Base-by-base conservation (phyloP, 2,329 filamentous ascomycete species). In the Talaromyces sp. region DNA sequence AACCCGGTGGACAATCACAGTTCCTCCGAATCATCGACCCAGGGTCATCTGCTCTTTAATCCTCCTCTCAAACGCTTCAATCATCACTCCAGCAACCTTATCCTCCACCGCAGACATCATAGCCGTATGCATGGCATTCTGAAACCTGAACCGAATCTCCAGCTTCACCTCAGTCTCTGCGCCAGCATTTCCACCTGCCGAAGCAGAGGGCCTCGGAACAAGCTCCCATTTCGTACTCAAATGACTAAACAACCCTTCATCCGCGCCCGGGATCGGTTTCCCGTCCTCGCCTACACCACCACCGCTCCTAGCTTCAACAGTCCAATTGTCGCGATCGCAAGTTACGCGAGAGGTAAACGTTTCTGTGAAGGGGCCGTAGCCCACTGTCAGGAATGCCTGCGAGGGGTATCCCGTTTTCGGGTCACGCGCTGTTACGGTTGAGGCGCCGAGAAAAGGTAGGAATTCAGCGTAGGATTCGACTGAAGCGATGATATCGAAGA, bases 401-500 rank as follows among this genome's bases (percentile, higher is more conserved):
- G 88, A 85, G 0, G 95, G 95, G 63, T 79, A 78, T 1, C 79
- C 73, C 31, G 75, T 82, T 72, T 54, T 66, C 6, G 66, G 79
- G 7, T 91, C 89, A 85, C 90, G 92, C 66, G 84, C 83, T 1
- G 92, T 97, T 47, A 98, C 92, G 67, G 83, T 85, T 43, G 91
- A 93, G 54, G 83, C 83, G 50, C 87, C 85, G 80, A 94, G 96
- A 85, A 96, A 97, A 11, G 95, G 95, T n/a, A 99, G 87, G 83
- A 98, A 99, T 69, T 83, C 77, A 43, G 85, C 82, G 85, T 99
- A 99, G 68, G 87, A 87, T 77, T 92, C 87, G 69, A 99, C 88
- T 78, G 97, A 92, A 79, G 93, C 88, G 76, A 99, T 93, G 63
- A 97, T 85, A 70, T 84, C 83, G 86, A 95, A 99, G 70, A 99